phyloP scores from a whole-genome alignment of 352 stramenopile genomes.

The Elongisporangium anandrum region DNA sequence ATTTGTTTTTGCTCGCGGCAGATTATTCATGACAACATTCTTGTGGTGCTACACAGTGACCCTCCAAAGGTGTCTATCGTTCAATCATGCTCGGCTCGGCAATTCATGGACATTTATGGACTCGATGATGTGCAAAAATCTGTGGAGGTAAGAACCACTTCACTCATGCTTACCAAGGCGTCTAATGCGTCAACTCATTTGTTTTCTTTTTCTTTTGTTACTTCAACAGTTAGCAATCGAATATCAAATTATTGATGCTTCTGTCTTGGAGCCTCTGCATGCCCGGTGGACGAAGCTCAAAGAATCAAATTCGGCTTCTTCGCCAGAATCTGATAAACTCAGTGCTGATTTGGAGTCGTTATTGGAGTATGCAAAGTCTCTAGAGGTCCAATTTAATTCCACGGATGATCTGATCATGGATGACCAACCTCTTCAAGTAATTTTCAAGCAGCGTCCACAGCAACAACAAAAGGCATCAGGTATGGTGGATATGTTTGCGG shows the following conservation, averaged over 20 bases:
- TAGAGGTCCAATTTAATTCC: conserved; percentile 46
- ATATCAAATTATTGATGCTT: conserved; percentile 65
- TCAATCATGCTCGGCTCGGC: conserved; percentile 61
- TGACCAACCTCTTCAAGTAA: conserved; percentile 62
- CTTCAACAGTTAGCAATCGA: conserved; percentile 77
- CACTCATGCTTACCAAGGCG: too few species aligned
- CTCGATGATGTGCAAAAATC: conserved; percentile 51
- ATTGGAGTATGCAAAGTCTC: conserved; percentile 31
- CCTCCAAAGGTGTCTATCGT: conserved; percentile 65
- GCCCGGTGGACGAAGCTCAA: conserved; percentile 39
- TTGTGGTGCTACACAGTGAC: conserved; percentile 75
- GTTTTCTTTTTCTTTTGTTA: not conserved
- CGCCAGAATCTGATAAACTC: conserved; percentile 26
- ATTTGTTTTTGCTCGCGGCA: conserved; percentile 10
- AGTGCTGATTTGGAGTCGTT: conserved; percentile 44
- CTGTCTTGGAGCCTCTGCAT: conserved; percentile 43
- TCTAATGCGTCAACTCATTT: not conserved
- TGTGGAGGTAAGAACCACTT: conserved; percentile 63
- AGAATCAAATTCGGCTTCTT: conserved; percentile 6
- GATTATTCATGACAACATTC: conserved; percentile 63
- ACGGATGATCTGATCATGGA: conserved; percentile 20
- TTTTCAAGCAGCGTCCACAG: conserved; percentile 82
- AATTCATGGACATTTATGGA: conserved; percentile 75
- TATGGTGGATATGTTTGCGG: not conserved
- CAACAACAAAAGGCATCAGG: conserved; percentile 8